Base-by-base conservation (phyloP, 495 filamentous ascomycete genomes). In the Aspergillus heteromorphus region DNA sequence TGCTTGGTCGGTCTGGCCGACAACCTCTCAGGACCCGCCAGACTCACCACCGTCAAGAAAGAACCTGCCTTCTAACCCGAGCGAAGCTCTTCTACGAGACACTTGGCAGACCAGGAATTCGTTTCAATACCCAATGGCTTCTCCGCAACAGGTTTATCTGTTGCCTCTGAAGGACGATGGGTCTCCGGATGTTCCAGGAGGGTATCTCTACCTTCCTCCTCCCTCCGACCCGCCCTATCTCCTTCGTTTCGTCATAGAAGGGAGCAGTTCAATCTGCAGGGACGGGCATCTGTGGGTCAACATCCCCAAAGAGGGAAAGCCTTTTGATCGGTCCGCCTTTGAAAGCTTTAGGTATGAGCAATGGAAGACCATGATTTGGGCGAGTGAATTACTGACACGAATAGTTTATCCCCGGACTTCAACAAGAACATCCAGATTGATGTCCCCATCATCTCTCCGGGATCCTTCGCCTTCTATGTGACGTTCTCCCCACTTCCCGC, bases 251-350 rank as follows among this genome's bases (percentile, higher is more conserved):
- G 83, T 88, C 40, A 95, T 99, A 63, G 91, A 97, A 69, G 95
- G 95, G 48, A 91, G 90, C 41, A 96, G 91, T 69, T 95, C 93
- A 36, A 95, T 97, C 74, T 96, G 91, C 71, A 81, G 90, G 47
- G 77, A 96, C 65, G 95, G 95, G 38, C 95, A 87, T 60, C 76
- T 99, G 49, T 97, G 93, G 92, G 87, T 93, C 53, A 97, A 99
- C 69, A 86, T 96, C 51, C 95, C 95, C 2, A 81, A 83, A 56
- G 77, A 80, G 57, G 90, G 86, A 42, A 74, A 81, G 52, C 72
- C 79, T 11, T 97, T 97, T 63, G 76, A 80, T 45, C 84, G 95
- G 53, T 75, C 86, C 59, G 78, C 80, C 8, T 99, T 92, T 65
- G 82, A 83, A 56, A 84, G 92, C 70, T 93, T 87, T 77, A 91